A percentile compares a stretch with the other conserved stretches of the same genome.
These are phyloP conservation scores for Phytophthora europaea DNA, from an alignment of 352 stramenopile species.

Conservation along the genomic window DNA sequence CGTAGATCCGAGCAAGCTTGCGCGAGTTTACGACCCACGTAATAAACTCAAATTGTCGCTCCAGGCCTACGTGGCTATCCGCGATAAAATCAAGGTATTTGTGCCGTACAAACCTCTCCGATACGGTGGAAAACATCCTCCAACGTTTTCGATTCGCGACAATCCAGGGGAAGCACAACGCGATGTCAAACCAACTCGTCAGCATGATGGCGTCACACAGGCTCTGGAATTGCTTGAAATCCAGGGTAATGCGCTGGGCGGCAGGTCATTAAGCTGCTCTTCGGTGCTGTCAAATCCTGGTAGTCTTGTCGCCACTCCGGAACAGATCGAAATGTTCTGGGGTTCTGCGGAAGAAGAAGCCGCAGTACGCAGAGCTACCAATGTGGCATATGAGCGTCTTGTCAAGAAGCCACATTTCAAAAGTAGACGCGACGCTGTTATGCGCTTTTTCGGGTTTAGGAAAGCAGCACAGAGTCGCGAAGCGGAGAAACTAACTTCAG, in stretches of 20 bases:
- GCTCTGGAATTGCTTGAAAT: slow-evolving; percentile 24
- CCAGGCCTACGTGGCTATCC: slow-evolving; percentile 40
- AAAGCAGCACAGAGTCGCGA: slow-evolving; percentile 24
- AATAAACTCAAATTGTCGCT: slow-evolving; percentile 46
- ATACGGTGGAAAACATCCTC: slow-evolving; percentile 34
- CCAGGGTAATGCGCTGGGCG: slow-evolving; percentile 17
- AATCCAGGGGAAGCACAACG: slow-evolving; percentile 15
- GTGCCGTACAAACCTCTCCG: slow-evolving; percentile 46
- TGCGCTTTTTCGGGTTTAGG: slow-evolving; percentile 32
- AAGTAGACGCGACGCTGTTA: slow-evolving; percentile 30
- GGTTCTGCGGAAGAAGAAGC: slow-evolving; percentile 27
- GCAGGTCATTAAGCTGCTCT: slow-evolving; percentile 33
- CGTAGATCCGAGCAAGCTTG: slow-evolving; percentile 42
- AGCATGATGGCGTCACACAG: slow-evolving; percentile 22
- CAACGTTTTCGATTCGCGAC: slow-evolving; percentile 32
- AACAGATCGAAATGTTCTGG: slow-evolving; percentile 38
- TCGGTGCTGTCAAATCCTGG: slow-evolving; percentile 29
- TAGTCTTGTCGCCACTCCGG: slow-evolving; percentile 28
- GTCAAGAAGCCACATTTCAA: slow-evolving; percentile 34
- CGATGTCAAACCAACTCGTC: slow-evolving; percentile 25
- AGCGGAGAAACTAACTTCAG: slow-evolving; percentile 7
- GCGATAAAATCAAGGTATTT: slow-evolving; percentile 40
- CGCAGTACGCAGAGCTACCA: slow-evolving; percentile 27
- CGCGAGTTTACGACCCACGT: slow-evolving; percentile 43
- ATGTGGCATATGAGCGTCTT: slow-evolving; percentile 34